Evolutionary conservation across 1,139 yeast genomes (phyloP), one percentile per base, ranked within the genome.

Genomic region (Yamadazyma songkhlaensis): DNA sequence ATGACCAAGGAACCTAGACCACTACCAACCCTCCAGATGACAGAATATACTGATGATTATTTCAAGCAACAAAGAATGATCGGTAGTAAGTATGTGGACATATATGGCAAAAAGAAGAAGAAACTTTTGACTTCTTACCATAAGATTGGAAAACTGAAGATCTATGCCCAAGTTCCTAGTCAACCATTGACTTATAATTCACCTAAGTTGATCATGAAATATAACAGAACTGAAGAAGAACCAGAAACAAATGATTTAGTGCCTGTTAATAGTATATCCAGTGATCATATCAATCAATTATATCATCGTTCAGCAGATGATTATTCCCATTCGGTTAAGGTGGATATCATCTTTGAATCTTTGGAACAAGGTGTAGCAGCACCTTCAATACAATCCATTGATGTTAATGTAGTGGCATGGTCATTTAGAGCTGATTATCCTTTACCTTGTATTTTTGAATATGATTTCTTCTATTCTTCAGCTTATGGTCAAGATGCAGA

Each of bases 381-480:
- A 0, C 74, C 73, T 1, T 50, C 46, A 7, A 59, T 67, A 10
- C 49, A 54, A 14, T 49, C 49, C 38, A 53, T 71, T 11, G 75
- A 68, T 10, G 47, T 60, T 21, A 68, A 67, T 42, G 49, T 71
- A 9, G 66, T 70, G 1, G 56, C 64, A 7, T 71, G 76, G 76
- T 55, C 76, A 2, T 68, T 64, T 45, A 54, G 57, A 32, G 54
- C 74, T 2, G 74, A 69, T 30, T 68, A 62, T 42, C 74, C 76
- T 1, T 47, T 71, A 26, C 75, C 75, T 2, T 55, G 67, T 39
- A 59, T 58, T 31, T 46, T 71, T 15, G 65, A 63, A 5, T 67
- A 67, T 42, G 77, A 71, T 44, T 70, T 71, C 47, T 69, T 69
- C 48, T 69, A 70, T 47, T 52, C 61, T 6, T 51, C 56, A 20